A percentile compares a stretch with the other conserved stretches of the same genome.
These are phyloP conservation scores for Glomus cerebriforme DNA, from an alignment of 192 early-diverging fungal genomes.

Conservation along the genomic window DNA sequence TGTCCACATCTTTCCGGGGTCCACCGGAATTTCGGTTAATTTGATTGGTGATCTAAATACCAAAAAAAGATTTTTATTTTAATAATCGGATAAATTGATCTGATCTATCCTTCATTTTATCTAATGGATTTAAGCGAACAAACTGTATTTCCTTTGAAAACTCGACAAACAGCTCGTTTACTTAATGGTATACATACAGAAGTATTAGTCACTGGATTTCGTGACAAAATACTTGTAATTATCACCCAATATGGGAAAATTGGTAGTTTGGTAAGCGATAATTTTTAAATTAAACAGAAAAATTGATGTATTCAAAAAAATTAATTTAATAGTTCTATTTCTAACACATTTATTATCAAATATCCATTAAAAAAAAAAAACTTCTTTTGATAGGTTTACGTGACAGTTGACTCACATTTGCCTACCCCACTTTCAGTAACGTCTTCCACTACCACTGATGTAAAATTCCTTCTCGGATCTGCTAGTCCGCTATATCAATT, in stretches of 20 bases:
- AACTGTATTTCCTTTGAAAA: constrained; percentile 45
- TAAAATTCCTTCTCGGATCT: constrained; percentile 49
- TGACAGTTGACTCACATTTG: not conserved
- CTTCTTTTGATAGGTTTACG: constrained; percentile 8
- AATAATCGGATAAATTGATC: too few species aligned
- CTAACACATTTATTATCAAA: too few species aligned
- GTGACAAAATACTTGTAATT: constrained; percentile 55
- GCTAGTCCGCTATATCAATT: constrained; percentile 47
- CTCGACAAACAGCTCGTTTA: constrained; percentile 44
- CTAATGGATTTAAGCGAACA: not conserved
- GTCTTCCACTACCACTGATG: constrained; percentile 33
- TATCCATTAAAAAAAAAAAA: too few species aligned
- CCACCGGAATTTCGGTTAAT: not conserved
- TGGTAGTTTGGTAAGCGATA: constrained; percentile 57
- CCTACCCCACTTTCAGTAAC: not conserved
- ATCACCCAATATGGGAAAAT: constrained; percentile 56
- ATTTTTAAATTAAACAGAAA: too few species aligned
- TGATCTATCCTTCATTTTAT: too few species aligned
- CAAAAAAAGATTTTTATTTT: not conserved
- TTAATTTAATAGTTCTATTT: too few species aligned
- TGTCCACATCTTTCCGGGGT: not conserved
- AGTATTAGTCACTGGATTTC: constrained; percentile 48
- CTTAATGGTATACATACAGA: constrained; percentile 54
- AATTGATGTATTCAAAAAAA: too few species aligned
- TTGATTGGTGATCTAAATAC: not conserved